These are phyloP conservation scores for Hanseniaspora occidentalis DNA, from an alignment of 805 yeast genomes.

Conservation along the genomic window DNA sequence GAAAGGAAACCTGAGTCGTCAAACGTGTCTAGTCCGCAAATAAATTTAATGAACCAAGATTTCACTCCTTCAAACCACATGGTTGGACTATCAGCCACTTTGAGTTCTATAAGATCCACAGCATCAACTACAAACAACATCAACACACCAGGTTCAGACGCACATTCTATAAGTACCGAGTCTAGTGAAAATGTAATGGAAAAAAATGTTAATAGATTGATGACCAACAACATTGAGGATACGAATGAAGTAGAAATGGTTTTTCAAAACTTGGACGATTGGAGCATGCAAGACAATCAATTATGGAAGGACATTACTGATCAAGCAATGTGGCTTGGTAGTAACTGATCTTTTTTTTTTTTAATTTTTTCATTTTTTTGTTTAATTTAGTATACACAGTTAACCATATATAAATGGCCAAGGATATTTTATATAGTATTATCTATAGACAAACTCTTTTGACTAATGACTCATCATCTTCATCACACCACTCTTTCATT, in stretches of 20 bases:
- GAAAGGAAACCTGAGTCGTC: too few species aligned
- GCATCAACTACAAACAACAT: background rate
- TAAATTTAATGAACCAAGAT: too few species aligned
- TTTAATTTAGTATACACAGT: conserved; percentile 2
- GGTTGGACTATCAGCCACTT: background rate
- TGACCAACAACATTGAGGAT: conserved; percentile 22
- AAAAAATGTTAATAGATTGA: conserved; percentile 20
- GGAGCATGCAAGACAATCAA: conserved; percentile 33
- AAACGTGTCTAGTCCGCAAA: too few species aligned
- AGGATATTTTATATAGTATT: background rate
- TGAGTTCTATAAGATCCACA: background rate
- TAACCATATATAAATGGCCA: background rate
- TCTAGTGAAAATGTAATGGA: conserved; percentile 12
- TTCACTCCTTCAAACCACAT: background rate
- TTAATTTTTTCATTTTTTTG: too few species aligned
- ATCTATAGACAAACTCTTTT: conserved; percentile 29
- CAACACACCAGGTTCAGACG: background rate
- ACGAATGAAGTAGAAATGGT: conserved; percentile 25
- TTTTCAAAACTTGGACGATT: conserved; percentile 19
- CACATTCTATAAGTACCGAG: background rate
- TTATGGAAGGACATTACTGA: conserved; percentile 70
- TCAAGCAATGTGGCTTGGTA: conserved; percentile 66
- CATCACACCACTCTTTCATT: conserved; percentile 46
- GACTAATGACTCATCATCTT: conserved; percentile 32
- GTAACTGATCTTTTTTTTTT: too few species aligned